Conservation (phyloP, 805 yeast species). For the Nadsonia fulvescens region DNA sequence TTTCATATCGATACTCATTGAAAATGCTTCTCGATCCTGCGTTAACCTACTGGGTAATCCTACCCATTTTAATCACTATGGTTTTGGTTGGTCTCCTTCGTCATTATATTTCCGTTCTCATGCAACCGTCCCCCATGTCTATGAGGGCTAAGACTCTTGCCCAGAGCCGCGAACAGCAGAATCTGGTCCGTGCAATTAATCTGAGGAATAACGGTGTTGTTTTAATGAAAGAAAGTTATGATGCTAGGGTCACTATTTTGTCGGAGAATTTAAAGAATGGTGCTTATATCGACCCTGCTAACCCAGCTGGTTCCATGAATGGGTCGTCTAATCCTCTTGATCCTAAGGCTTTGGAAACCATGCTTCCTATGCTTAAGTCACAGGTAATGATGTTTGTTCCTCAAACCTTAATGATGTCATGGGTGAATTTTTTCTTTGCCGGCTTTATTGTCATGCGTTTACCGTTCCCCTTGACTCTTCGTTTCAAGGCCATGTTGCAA, state of each 20-base stretch:
- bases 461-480: conserved; percentile 80
- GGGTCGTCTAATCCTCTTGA: conserved; percentile 23
- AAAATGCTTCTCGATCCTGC: conserved; percentile 55
- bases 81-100: conserved; percentile 68
- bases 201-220: conserved; percentile 36
- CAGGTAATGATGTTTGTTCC: conserved; percentile 75
- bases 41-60: conserved; percentile 72
- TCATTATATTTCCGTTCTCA: conserved; percentile 42
- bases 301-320: conserved; percentile 20
- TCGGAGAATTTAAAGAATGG: conserved; percentile 32
- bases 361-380: conserved; percentile 62
- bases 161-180: conserved; percentile 55
- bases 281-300: conserved; percentile 30
- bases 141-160: conserved; percentile 30
- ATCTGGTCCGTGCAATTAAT: conserved; percentile 37
- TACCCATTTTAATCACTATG: conserved; percentile 84
- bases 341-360: conserved; percentile 49
- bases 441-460: conserved; percentile 76
- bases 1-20: conserved; percentile 1
- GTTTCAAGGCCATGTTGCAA: conserved; percentile 86
- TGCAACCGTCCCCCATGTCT: conserved; percentile 40
- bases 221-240: conserved; percentile 36
- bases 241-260: conserved; percentile 30
- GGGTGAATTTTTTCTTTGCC: conserved; percentile 86
- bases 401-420: conserved; percentile 86